Evolutionary conservation across 2,329 filamentous ascomycete genomes (phyloP), one percentile per base, ranked within the genome.

Genomic region (Waltergamsia citrina): DNA sequence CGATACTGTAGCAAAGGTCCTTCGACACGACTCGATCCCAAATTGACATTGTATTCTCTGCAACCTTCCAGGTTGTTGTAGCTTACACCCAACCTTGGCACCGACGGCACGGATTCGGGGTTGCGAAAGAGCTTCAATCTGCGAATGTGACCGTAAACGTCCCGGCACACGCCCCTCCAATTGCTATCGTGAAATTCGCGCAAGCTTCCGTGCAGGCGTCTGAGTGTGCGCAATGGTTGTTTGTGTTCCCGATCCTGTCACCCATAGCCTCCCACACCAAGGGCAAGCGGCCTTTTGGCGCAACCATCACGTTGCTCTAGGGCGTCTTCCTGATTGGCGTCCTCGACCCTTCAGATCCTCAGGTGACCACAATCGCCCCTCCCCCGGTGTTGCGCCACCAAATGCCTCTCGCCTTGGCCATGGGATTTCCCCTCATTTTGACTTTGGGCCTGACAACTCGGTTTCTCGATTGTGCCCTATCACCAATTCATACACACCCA

Each of bases 271-370:
- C 12, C 25, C n/a, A n/a, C n/a, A n/a, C n/a, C n/a, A n/a, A n/a
- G n/a, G n/a, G n/a, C n/a, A n/a, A 19, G 29, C 29, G 29, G 21
- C 16, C 29, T 9, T 31, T 24, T 23, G 10, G 14, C 17, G 33
- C 40, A 46, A 18, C 41, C 38, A 41, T 45, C 44, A 46, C 44
- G 44, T 43, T 46, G 35, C 32, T 28, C 23, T 29, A 25, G 32
- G 23, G 14, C 32, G 16, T 16, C 14, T 10, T 16, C 29, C 33
- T 45, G 38, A 46, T 44, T 46, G 44, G 44, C 6, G 11, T 24
- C 18, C n/a, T 17, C 26, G 30, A 16, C 17, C 18, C 16, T 31
- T 18, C 15, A 21, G n/a, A 25, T 11, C 20, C 12, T 23, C 20
- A 32, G 30, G 30, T 32, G 30, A 32, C 30, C 30, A 19, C 30